Evolutionary conservation across 208 protist genomes (phyloP), one percentile per base, ranked within the genome.

Genomic region (Acanthamoeba culbertsoni): DNA sequence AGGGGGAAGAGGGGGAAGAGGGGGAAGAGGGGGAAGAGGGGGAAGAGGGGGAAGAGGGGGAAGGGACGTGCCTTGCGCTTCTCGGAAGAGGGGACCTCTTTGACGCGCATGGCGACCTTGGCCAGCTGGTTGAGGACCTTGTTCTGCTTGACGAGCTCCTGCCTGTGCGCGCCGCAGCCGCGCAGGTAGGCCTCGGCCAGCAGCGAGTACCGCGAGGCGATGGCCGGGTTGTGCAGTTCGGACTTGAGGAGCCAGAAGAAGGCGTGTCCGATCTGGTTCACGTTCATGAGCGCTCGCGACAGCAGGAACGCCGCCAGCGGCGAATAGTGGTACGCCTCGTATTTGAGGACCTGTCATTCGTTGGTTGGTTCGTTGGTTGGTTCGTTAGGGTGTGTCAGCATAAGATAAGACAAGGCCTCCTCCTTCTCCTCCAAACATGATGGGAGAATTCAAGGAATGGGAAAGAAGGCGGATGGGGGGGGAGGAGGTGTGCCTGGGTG

Each of bases 261-360:
- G 16, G 59, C 73, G 71, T 98, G 97, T 26, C 97, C 97, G 28
- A 96, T 79, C 14, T 51, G 88, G 35, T 92, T 93, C 45, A 57
- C 5, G 89, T 93, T 97, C 20, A 35, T 7, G 23, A 98, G 82
- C 2, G 97, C 97, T n/a, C 97, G 86, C 28, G 51, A 46, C 1
- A 98, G 71, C 26, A 98, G 90, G 77, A 98, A 98, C 45, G 95
- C 65, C 8, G 95, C 94, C 8, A 98, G 91, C 3, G 95, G 42
- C 7, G 84, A 96, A 59, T 98, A 95, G 46, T 98, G 97, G 51
- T 97, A 97, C 0, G 94, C 48, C 93, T 98, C 98, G 63, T 97
- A 98, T 77, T 98, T 98, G 43, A 98, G 45, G 12, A 94, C 94
- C 88, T 96, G 94, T 2, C n/a, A n/a, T n/a, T n/a, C n/a, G n/a